Base-by-base conservation (phyloP, 2,329 filamentous ascomycete genomes). In the Fusarium devonianum region DNA sequence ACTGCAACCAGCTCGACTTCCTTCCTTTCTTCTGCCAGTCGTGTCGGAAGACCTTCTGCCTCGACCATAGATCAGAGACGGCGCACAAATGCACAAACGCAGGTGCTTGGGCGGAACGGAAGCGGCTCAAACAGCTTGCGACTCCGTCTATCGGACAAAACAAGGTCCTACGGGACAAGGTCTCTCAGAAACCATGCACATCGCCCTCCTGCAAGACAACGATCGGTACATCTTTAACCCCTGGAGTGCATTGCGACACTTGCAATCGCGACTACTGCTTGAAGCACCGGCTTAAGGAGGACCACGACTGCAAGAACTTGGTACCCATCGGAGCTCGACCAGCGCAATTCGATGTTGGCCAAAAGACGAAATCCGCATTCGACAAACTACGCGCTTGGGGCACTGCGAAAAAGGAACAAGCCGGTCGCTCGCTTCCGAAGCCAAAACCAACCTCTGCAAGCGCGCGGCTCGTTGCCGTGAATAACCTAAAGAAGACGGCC, bases 1-100 rank as follows among this genome's bases (percentile, higher is more conserved):
- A 91, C 79, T 99, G 94, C 79, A 88, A 92, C 70, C 89, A 94
- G 69, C 89, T 97, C 53, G 94, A 97, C 74, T 97, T 99, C 72
- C 84, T 99, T 4, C 94, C 94, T 4, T 97, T 97, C 73, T 82
- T 86, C 68, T 99, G 94, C 76, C 90, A 95, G 70, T 94, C 89
- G 62, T 99, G 94, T 75, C 82, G 71, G 58, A 82, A 84, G 49
- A 93, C 88, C 12, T 99, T 86, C 77, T 99, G 95, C 71, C 88
- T 96, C 60, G 93, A 97, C 69, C 94, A 99, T 78, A 89, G 93
- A 45, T 88, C 85, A 65, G 93, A 97, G 76, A 83, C 84, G 14
- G 77, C 90, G 0, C 95, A 99, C 75, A 82, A 85, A 67, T 88
- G 85, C 72, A 63, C 74, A 40, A 77, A 83, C 39, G 76, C 74